Evolutionary conservation across 164 flowering plant genomes (phyloP).

Genomic region (Buxus sempervirens): DNA sequence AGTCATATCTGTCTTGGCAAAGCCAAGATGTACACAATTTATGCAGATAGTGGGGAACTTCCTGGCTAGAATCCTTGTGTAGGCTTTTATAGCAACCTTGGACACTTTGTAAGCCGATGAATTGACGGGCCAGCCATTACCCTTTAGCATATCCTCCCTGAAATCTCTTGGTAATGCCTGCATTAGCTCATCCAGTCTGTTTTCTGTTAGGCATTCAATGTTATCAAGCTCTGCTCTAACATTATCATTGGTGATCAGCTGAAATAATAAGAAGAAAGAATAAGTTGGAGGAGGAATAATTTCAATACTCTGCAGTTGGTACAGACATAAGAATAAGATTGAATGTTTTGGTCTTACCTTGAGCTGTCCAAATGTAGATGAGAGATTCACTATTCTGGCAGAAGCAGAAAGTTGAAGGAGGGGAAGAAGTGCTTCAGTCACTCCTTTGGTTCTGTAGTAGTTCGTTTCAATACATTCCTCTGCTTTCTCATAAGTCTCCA

Average conservation of each 20-base stretch:
- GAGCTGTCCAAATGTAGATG: too few relatives aligned
- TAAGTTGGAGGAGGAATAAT: too few relatives aligned
- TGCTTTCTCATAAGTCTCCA: too few relatives aligned
- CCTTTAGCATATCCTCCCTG: constrained; percentile 21
- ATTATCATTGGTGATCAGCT: constrained; percentile 14
- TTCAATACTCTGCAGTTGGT: too few relatives aligned
- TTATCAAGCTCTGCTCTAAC: constrained; percentile 13
- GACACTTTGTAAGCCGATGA: constrained; percentile 23
- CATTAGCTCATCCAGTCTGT: constrained; percentile 31
- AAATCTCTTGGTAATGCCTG: constrained; percentile 25
- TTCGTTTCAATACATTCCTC: too few relatives aligned
- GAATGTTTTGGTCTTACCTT: too few relatives aligned
- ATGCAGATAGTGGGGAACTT: constrained; percentile 18
- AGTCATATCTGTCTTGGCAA: too few relatives aligned
- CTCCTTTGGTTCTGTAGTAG: too few relatives aligned
- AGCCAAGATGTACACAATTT: constrained; percentile 2
- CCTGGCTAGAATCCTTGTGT: constrained; percentile 22
- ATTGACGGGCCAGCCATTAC: constrained; percentile 37
- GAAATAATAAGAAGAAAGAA: neutral
- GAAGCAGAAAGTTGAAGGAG: too few relatives aligned
- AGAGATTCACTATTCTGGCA: too few relatives aligned
- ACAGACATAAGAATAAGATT: too few relatives aligned
- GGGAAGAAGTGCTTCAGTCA: too few relatives aligned
- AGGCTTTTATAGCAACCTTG: constrained; percentile 23
- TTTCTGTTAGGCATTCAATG: constrained; percentile 25